Conservation (phyloP, 2,329 filamentous ascomycete species). For the Fusarium tanahbumbuense region DNA sequence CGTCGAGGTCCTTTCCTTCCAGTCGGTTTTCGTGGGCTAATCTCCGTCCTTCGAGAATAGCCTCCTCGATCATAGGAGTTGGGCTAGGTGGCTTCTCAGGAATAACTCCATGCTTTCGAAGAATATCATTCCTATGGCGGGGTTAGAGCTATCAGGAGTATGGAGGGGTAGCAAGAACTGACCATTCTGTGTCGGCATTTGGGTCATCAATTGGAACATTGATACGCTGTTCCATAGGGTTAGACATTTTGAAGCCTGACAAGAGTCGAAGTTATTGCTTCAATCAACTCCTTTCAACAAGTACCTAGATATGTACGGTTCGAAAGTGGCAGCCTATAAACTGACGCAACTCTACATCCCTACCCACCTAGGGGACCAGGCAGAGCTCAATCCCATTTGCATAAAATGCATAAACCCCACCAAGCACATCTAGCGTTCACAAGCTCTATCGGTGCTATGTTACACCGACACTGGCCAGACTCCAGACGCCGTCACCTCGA, state of each 20-base stretch:
- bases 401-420: conserved; percentile 41
- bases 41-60: conserved; percentile 82
- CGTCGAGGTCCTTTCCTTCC: conserved; percentile 93
- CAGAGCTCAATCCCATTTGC: conserved; percentile 28
- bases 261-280: not conserved
- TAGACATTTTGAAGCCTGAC: conserved; percentile 62
- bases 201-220: conserved; percentile 92
- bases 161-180: conserved; percentile 53
- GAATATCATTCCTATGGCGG: conserved; percentile 88
- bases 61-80: conserved; percentile 95
- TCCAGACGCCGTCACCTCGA: not conserved
- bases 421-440: conserved; percentile 29
- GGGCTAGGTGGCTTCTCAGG: conserved; percentile 98
- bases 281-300: not conserved
- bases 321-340: conserved; percentile 32
- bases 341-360: conserved; percentile 28
- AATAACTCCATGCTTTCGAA: conserved; percentile 95
- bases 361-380: conserved; percentile 17
- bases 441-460: conserved; percentile 35
- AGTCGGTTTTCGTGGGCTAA: conserved; percentile 92
- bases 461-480: conserved; percentile 39
- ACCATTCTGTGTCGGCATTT: conserved; percentile 98
- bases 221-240: conserved; percentile 72
- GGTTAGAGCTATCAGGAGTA: conserved; percentile 42
- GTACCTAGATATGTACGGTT: conserved; percentile 10